Evolutionary conservation across 139 green algal genomes (phyloP).

Genomic region (Tetraselmis chui): DNA sequence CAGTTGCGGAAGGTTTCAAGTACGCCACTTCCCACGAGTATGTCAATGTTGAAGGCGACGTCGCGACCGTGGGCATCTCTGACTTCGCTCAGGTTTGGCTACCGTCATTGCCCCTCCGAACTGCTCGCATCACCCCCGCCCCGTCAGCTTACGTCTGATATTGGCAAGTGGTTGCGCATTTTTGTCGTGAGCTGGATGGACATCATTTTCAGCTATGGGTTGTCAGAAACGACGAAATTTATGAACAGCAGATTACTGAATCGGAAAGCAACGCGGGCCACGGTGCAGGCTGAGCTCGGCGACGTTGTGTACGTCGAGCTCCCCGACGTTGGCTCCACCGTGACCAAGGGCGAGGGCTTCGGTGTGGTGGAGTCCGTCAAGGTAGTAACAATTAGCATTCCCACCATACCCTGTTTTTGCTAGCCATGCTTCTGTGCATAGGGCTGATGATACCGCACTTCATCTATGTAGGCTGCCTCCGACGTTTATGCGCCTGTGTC

Average conservation of each 20-base stretch:
- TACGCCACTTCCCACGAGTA: conserved; percentile 82
- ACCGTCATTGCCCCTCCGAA: background rate
- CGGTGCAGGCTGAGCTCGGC: conserved; percentile 74
- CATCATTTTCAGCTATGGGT: too few relatives aligned
- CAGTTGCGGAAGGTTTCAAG: conserved; percentile 59
- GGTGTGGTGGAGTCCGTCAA: conserved; percentile 99
- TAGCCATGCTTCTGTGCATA: too few relatives aligned
- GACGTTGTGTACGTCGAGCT: conserved; percentile 98
- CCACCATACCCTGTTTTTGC: too few relatives aligned
- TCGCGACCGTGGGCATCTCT: conserved; percentile 86
- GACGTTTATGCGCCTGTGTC: conserved; percentile 90
- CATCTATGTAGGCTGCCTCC: conserved; percentile 72
- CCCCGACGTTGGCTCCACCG: conserved; percentile 78
- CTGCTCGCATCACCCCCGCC: background rate
- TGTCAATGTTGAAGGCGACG: conserved; percentile 80
- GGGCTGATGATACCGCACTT: too few relatives aligned
- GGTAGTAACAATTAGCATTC: too few relatives aligned
- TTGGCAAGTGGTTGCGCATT: too few relatives aligned
- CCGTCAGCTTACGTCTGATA: too few relatives aligned
- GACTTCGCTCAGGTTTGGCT: conserved; percentile 87
- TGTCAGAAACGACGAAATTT: too few relatives aligned
- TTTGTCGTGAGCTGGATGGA: too few relatives aligned
- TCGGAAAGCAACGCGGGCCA: too few relatives aligned
- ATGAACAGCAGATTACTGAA: too few relatives aligned
- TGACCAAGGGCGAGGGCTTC: conserved; percentile 83